Evolutionary conservation across 148 eudicot genomes (phyloP), one percentile per base, ranked within the genome.

Genomic region (Chenopodium berlandieri): DNA sequence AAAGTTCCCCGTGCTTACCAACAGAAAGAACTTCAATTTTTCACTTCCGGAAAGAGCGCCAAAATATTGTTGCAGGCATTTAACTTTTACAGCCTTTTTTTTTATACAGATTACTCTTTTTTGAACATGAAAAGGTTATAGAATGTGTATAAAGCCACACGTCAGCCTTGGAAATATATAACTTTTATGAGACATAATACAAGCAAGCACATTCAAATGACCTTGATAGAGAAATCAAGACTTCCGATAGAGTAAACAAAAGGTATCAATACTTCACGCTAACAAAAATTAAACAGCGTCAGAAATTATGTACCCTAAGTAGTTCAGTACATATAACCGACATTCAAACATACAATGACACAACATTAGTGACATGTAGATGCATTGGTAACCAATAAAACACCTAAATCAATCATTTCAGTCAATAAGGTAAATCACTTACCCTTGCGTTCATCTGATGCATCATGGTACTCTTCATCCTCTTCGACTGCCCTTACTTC

Each of bases 371-470:
- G 47, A 44, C 64, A 19, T 64, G 32, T 47, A 14, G 32, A 47
- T 19, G 54, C 14, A 27, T 7, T 30, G n/a, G 9, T 73, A 64
- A 23, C 30, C 13, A 68, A n/a, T 48, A 27, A 77, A 63, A 22
- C 50, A 60, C 34, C 66, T 12, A 17, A 66, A 19, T 25, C 9
- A 48, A 73, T 31, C 67, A 83, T 75, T 63, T 50, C 19, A 56
- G 27, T 67, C 44, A 75, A 48, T 17, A 13, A 63, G 17, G 54
- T 8, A 74, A 60, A 66, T 37, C 17, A 77, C 82, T 40, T 73
- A 89, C 97, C 94, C 87, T 91, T 91, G 72, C 88, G 88, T 63
- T 89, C 90, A 82, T 90, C 94, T 16, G 93, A 68, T 6, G 93
- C 97, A 79, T 93, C 97, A 73, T 90, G 94, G 75, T 83, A 90